These are phyloP conservation scores for Cinchona pubescens DNA, from an alignment of 257 asterid genomes.

Conservation along the genomic window DNA sequence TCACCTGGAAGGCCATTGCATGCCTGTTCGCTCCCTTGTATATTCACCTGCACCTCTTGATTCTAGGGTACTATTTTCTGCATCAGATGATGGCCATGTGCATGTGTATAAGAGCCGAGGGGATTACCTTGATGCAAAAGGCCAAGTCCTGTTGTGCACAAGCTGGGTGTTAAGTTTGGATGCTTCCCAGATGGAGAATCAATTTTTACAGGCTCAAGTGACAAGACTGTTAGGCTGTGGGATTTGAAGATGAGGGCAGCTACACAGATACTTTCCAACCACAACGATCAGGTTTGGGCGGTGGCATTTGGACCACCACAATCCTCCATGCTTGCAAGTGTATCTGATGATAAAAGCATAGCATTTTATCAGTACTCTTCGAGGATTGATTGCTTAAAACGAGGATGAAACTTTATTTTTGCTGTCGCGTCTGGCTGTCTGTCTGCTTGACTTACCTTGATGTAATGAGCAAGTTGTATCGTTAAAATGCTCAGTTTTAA, in stretches of 20 bases:
- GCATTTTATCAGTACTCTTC: constrained; percentile 74
- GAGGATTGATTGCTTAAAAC: constrained; percentile 15
- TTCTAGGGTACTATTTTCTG: constrained; percentile 84
- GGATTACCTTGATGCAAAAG: constrained; percentile 73
- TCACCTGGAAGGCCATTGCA: constrained; percentile 88
- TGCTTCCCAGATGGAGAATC: constrained; percentile 83
- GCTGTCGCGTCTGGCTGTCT: too few relatives aligned
- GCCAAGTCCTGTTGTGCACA: too few relatives aligned
- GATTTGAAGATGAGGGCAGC: constrained; percentile 95
- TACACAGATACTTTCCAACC: constrained; percentile 74
- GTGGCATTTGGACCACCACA: constrained; percentile 87
- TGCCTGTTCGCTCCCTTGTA: constrained; percentile 90
- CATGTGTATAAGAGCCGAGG: constrained; percentile 82
- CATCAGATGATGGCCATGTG: constrained; percentile 82
- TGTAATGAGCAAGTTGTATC: not conserved
- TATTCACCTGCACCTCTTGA: constrained; percentile 78
- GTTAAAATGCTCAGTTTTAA: not conserved
- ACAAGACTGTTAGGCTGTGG: constrained; percentile 79
- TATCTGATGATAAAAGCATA: constrained; percentile 80
- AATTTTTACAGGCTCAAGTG: constrained; percentile 87
- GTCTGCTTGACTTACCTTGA: not conserved
- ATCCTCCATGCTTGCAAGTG: constrained; percentile 84
- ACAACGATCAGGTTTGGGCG: constrained; percentile 88
- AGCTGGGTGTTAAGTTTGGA: constrained; percentile 94
- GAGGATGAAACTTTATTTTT: not conserved